Evolutionary conservation across 805 yeast genomes (phyloP).

Genomic region (Starmera amethionina): DNA sequence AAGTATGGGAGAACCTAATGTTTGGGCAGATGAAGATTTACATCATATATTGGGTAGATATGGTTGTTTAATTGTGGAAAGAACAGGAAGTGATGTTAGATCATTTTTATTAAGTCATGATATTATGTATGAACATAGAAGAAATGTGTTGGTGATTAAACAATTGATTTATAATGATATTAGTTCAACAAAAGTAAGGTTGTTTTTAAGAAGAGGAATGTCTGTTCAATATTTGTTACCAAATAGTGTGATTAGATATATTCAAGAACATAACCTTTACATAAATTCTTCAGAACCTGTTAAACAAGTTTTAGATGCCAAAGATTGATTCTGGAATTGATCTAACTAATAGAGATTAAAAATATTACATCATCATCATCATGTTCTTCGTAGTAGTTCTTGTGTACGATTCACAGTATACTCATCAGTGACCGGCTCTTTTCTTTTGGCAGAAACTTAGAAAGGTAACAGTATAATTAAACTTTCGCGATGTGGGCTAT

Average conservation of each 20-base stretch:
- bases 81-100: slow-evolving; percentile 95
- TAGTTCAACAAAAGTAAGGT: slow-evolving; percentile 86
- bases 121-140: slow-evolving; percentile 92
- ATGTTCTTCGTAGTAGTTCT: no score
- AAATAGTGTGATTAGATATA: slow-evolving; percentile 87
- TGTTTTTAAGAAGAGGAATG: slow-evolving; percentile 92
- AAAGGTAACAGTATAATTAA: no score
- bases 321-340: slow-evolving; percentile 15
- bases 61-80: slow-evolving; percentile 93
- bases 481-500: no score
- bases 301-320: slow-evolving; percentile 60
- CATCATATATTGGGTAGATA: slow-evolving; percentile 93
- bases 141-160: slow-evolving; percentile 88
- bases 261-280: slow-evolving; percentile 85
- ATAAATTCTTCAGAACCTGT: slow-evolving; percentile 87
- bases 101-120: slow-evolving; percentile 88
- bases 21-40: slow-evolving; percentile 94
- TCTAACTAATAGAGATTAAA: no score
- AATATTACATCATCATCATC: no score
- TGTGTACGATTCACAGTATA: no score
- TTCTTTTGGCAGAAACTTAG: no score
- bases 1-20: slow-evolving; percentile 99
- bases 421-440: no score
- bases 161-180: slow-evolving; percentile 96
- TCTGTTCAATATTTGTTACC: slow-evolving; percentile 92